Percentiles rank a stretch among this genome's conserved stretches.
Evolutionary conservation across 1,284 basidiomycete species (phyloP).

Genomic region (Trichosporon asahii): DNA sequence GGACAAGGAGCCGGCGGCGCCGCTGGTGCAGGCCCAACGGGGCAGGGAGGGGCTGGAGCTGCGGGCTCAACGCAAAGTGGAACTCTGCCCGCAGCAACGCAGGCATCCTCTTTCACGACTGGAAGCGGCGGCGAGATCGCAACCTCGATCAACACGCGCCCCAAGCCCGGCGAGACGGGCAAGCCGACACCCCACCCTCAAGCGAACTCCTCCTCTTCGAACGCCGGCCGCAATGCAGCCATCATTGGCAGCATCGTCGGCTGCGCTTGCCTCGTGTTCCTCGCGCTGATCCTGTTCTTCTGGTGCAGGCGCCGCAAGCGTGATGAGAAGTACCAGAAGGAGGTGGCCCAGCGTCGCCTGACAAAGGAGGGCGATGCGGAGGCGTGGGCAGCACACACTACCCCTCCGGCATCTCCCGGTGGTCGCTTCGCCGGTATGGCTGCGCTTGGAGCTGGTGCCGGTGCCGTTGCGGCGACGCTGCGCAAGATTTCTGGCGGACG

Average conservation of each 20-base stretch:
- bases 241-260: not conserved
- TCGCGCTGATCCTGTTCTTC: conserved; percentile 2
- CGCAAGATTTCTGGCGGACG: not conserved
- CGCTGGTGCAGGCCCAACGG: not conserved
- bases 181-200: not conserved
- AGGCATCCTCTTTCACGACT: not conserved
- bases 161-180: not conserved
- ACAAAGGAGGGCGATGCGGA: conserved; percentile 1
- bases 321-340: not conserved
- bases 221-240: not conserved
- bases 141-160: not conserved
- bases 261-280: not conserved
- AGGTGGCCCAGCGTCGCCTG: not conserved
- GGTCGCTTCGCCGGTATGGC: conserved; percentile 2
- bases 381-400: not conserved
- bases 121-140: not conserved
- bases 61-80: not conserved
- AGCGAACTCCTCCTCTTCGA: not conserved
- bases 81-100: not conserved
- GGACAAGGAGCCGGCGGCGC: not conserved
- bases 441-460: not conserved
- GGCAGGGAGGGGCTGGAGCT: not conserved
- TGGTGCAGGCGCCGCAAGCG: conserved; percentile 4
- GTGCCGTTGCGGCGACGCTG: not conserved
- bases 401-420: not conserved